A percentile compares a stretch with the other conserved stretches of the same genome.
Conservation (phyloP, 495 filamentous ascomycete genomes). For the Apodospora peruviana region DNA sequence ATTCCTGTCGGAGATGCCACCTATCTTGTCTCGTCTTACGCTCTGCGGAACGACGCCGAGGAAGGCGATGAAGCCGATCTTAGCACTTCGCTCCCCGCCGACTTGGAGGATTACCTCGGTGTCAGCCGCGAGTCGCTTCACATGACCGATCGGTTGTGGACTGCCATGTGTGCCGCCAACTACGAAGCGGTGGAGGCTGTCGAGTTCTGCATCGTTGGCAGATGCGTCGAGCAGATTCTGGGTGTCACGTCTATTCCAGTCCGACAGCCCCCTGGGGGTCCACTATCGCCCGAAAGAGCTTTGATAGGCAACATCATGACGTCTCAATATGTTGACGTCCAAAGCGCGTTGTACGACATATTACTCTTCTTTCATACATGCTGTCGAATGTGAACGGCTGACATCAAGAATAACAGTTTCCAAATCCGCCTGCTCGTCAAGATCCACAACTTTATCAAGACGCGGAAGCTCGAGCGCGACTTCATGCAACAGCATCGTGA, state of each 20-base stretch:
- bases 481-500: slow-evolving; percentile 1
- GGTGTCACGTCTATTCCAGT: slow-evolving; percentile 11
- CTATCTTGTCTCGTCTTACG: slow-evolving; percentile 10
- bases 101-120: slow-evolving; percentile 8
- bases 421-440: slow-evolving; percentile 12
- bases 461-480: slow-evolving; percentile 6
- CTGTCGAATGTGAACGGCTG: no score
- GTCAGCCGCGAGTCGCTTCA: slow-evolving; percentile 4
- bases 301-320: slow-evolving; percentile 15
- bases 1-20: slow-evolving; percentile 1
- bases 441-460: slow-evolving; percentile 8
- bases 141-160: slow-evolving; percentile 14
- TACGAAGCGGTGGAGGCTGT: slow-evolving; percentile 14
- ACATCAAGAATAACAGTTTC: slow-evolving; percentile 7
- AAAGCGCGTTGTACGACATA: slow-evolving; percentile 10
- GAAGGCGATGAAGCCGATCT: background rate
- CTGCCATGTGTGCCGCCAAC: slow-evolving; percentile 8
- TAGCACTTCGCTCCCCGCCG: background rate
- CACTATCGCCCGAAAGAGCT: slow-evolving; percentile 1
- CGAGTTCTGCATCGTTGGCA: slow-evolving; percentile 13
- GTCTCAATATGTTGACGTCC: slow-evolving; percentile 9
- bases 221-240: slow-evolving; percentile 13
- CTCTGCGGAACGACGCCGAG: slow-evolving; percentile 1
- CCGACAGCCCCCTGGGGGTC: background rate
- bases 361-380: background rate